Base-by-base conservation (phyloP, 345 rosid species). In the Eucalyptus pauciflora region DNA sequence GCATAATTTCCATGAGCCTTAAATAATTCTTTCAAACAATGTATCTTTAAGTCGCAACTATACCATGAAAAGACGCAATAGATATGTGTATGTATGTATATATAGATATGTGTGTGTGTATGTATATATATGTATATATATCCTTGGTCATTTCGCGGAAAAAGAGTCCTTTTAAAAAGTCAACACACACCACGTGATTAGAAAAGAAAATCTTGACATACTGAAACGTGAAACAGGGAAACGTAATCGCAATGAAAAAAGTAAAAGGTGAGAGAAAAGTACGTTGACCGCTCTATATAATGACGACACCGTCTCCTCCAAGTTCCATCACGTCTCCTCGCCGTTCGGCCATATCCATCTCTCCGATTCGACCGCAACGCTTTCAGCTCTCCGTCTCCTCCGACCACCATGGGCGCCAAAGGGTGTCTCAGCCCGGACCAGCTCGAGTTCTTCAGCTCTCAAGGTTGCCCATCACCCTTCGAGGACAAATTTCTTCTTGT, bases 371-470 rank as follows among this genome's bases (percentile, higher is more conserved):
- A 37, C 83, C 83, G 83, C 48, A 3, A 17, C 62, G 29, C 48
- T 3, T 10, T 76, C 41, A 6, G 29, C 85, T 20, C 85, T 2
- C 48, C 27, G 4, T 18, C 81, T 71, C 29, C 27, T n/a, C 37
- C 41, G 76, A 14, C 76, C 46, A 51, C 56, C 48, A 97, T 96
- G 99, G 98, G 92, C 15, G 91, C 94, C 90, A 52, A 85, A 89
- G 95, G 96, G 69, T 92, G 87, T 83, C 94, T 96, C 76, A 88
- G 90, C 31, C 69, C 96, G 64, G 97, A 95, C 87, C 97, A 95
- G 91, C 96, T 96, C 87, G 69, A 93, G 58, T 91, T 91, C 89
- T 96, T 94, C 92, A 86, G 91, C 80, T 92, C 98, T 86, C 94
- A 94, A 88, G 98, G 97, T 94, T 24, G 48, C 48, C 48, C 16